These are phyloP conservation scores for Globisporangium cylindrosporum DNA, from an alignment of 352 stramenopile species.

Conservation along the genomic window DNA sequence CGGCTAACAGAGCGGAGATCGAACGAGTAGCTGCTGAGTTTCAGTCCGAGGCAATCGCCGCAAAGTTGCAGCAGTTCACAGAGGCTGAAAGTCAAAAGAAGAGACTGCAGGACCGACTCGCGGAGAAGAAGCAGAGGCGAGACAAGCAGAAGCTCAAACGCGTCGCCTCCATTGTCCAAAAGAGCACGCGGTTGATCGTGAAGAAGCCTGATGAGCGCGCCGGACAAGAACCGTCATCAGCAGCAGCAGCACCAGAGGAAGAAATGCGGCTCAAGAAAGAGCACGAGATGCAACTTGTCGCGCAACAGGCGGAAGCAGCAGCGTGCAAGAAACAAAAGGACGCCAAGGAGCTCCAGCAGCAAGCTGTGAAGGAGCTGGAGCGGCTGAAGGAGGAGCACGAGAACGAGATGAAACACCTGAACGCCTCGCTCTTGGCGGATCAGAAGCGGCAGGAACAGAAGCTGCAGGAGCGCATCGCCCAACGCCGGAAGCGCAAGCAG, in stretches of 20 bases:
- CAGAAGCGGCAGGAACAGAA: conserved; percentile 64
- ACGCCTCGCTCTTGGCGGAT: conserved; percentile 45
- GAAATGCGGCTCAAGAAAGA: conserved; percentile 38
- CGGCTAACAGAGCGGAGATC: conserved; percentile 24
- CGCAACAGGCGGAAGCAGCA: conserved; percentile 13
- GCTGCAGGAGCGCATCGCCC: conserved; percentile 58
- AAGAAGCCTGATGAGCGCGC: background rate
- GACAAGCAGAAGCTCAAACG: conserved; percentile 30
- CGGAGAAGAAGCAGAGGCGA: conserved; percentile 27
- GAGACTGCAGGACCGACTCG: conserved; percentile 28
- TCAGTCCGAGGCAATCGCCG: background rate
- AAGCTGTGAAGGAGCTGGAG: conserved; percentile 49
- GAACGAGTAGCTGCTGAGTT: conserved; percentile 32
- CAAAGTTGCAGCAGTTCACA: conserved; percentile 6
- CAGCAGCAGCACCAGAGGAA: conserved; percentile 19
- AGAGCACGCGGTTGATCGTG: conserved; percentile 32
- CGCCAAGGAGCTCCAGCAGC: conserved; percentile 34
- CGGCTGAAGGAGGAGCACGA: conserved; percentile 60
- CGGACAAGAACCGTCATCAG: background rate
- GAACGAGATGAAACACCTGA: conserved; percentile 42
- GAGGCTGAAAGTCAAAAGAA: conserved; percentile 15
- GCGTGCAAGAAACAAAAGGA: conserved; percentile 37
- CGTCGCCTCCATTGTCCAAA: conserved; percentile 41
- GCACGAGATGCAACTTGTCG: conserved; percentile 31
- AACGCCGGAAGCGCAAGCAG: conserved; percentile 46